phyloP scores from a whole-genome alignment of 768 basidiomycete genomes.

The Suillus hirtellus region DNA sequence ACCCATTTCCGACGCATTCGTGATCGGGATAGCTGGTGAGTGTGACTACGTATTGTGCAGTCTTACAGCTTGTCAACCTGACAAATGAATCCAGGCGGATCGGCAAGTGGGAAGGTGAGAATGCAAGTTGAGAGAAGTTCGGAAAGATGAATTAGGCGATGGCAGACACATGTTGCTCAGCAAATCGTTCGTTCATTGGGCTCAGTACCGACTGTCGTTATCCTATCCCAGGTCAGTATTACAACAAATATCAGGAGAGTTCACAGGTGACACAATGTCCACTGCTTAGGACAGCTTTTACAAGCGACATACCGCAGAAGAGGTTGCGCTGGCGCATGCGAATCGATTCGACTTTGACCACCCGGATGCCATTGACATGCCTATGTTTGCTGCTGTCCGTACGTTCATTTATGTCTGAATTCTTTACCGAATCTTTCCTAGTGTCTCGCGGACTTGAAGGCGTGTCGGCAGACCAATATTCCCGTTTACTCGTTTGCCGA shows the following conservation, averaged over 20 bases:
- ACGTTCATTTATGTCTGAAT: constrained; percentile 2
- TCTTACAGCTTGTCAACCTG: not conserved
- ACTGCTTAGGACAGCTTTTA: constrained; percentile 87
- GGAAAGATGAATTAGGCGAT: constrained; percentile 1
- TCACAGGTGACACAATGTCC: not conserved
- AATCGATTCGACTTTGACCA: constrained; percentile 88
- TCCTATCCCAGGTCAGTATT: constrained; percentile 74
- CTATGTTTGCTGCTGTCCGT: constrained; percentile 76
- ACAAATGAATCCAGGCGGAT: constrained; percentile 55
- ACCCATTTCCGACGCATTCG: constrained; percentile 73
- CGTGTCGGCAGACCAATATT: constrained; percentile 81
- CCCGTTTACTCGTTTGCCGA: constrained; percentile 93
- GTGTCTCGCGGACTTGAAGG: constrained; percentile 86
- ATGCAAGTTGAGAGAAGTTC: constrained; percentile 1
- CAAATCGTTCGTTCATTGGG: constrained; percentile 80
- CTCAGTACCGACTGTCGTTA: constrained; percentile 86
- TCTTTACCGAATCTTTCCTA: constrained; percentile 28
- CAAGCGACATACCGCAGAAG: constrained; percentile 73
- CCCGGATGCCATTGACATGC: constrained; percentile 91
- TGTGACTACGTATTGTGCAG: constrained; percentile 3
- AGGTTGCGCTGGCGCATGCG: constrained; percentile 79
- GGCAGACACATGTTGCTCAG: constrained; percentile 80
- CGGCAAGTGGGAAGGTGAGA: constrained; percentile 82
- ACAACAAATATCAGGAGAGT: not conserved
- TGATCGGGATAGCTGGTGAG: constrained; percentile 80